Evolutionary conservation across 345 rosid genomes (phyloP).

Genomic region (Hibiscus syriacus): DNA sequence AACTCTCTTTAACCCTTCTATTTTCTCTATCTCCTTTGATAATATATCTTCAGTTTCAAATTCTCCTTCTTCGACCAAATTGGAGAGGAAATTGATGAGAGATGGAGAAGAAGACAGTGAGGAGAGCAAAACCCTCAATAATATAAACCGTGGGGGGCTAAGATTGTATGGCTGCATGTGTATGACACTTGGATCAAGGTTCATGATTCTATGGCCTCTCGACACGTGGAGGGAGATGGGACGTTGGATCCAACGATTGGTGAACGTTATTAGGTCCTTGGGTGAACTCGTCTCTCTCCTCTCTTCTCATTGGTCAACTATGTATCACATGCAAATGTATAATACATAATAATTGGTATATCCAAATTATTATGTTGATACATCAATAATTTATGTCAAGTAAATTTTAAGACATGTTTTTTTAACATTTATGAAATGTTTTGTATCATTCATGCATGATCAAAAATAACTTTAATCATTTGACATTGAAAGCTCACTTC

Average conservation of each 20-base stretch:
- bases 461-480: no score
- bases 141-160: slow-evolving; percentile 28
- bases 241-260: slow-evolving; percentile 18
- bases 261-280: slow-evolving; percentile 12
- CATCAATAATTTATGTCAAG: no score
- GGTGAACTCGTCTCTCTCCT: neutral
- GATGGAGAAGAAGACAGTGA: slow-evolving; percentile 9
- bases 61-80: neutral
- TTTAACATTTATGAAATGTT: no score
- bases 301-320: slow-evolving; percentile 13
- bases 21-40: slow-evolving; percentile 1
- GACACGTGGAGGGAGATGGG: slow-evolving; percentile 28
- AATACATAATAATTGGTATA: no score
- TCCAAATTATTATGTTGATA: no score
- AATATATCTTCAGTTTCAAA: neutral
- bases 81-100: neutral
- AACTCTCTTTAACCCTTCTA: slow-evolving; percentile 6
- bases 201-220: neutral
- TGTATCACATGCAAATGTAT: slow-evolving; percentile 6
- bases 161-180: slow-evolving; percentile 30
- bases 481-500: no score
- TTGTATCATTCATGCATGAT: no score
- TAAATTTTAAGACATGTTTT: no score
- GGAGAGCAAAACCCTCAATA: slow-evolving; percentile 18
- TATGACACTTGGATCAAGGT: slow-evolving; percentile 25